Conservation (phyloP, 208 protist species). For the Trypanosoma grayi region DNA sequence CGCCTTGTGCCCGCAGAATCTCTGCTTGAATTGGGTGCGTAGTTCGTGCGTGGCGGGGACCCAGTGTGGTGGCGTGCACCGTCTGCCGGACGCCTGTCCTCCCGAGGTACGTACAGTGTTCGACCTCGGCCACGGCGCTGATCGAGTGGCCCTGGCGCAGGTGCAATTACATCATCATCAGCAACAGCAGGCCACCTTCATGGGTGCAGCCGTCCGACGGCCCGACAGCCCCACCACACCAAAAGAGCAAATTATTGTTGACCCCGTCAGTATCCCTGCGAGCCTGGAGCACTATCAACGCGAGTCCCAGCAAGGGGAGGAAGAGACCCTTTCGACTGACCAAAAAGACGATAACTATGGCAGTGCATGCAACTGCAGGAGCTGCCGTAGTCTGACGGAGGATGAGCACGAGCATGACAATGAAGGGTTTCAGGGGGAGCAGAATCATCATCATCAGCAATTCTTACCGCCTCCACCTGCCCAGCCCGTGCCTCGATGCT, state of each 20-base stretch:
- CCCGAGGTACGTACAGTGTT: conserved; percentile 47
- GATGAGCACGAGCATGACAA: neutral
- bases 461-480: neutral
- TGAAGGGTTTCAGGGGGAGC: neutral
- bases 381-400: conserved; percentile 4
- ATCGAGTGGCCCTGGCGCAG: conserved; percentile 19
- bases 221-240: conserved; percentile 10
- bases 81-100: conserved; percentile 60
- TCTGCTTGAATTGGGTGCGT: conserved; percentile 79
- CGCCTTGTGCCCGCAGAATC: conserved; percentile 48
- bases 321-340: neutral
- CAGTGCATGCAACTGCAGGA: conserved; percentile 4
- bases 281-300: conserved; percentile 21
- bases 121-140: conserved; percentile 50
- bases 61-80: conserved; percentile 69
- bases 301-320: neutral
- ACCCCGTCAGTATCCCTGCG: conserved; percentile 20
- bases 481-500: conserved; percentile 23
- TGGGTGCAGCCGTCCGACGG: neutral
- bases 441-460: neutral
- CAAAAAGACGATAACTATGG: neutral
- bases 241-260: conserved; percentile 11
- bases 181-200: neutral
- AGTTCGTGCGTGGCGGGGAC: conserved; percentile 40
- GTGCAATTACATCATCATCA: conserved; percentile 3